A percentile compares a stretch with the other conserved stretches of the same genome.
Conservation (phyloP, 2,329 filamentous ascomycete species). For the Colletotrichum camelliae region DNA sequence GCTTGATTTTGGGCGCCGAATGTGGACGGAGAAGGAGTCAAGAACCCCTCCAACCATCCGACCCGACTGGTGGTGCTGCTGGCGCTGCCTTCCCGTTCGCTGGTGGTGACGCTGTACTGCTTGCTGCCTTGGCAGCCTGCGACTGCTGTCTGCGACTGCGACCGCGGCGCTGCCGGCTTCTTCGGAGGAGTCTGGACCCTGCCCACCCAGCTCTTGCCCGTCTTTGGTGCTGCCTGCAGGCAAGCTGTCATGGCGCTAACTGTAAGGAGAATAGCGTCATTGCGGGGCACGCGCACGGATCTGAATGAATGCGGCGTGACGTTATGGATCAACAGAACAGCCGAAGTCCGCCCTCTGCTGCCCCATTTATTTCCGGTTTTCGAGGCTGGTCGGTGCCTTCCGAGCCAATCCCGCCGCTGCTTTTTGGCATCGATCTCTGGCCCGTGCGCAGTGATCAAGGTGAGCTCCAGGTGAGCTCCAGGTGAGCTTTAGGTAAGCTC, state of each 20-base stretch:
- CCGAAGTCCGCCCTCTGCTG: neutral
- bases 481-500: neutral
- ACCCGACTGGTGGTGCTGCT: neutral
- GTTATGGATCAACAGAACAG: neutral
- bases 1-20: neutral
- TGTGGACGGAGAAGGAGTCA: neutral
- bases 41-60: neutral
- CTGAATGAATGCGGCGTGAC: neutral
- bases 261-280: neutral
- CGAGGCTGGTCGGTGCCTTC: neutral
- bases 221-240: neutral
- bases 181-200: neutral
- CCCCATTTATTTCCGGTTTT: neutral
- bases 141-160: neutral
- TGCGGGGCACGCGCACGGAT: slow-evolving; percentile 1
- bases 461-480: neutral
- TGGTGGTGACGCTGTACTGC: neutral
- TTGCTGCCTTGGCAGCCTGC: neutral
- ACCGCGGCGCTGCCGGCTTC: neutral
- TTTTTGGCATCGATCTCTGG: neutral
- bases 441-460: neutral
- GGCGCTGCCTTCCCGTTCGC: neutral
- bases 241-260: neutral
- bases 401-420: slow-evolving; percentile 10
- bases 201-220: neutral